Evolutionary conservation across 371 early-diverging fungal genomes (phyloP).

Genomic region (Mucor circinelloides): DNA sequence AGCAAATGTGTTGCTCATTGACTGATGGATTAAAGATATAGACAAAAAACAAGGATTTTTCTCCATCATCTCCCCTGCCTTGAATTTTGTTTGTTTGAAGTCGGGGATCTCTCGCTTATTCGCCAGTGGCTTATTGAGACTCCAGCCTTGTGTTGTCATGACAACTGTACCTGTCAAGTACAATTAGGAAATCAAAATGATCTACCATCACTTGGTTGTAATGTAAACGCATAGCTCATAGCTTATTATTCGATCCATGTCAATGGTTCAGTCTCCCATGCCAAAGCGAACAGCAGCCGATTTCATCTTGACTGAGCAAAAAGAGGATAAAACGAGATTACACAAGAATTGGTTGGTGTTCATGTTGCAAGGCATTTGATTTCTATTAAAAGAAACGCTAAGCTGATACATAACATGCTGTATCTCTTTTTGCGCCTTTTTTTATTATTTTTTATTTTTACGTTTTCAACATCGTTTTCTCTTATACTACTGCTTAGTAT

Average conservation of each 20-base stretch:
- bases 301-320: neutral
- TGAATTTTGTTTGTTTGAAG: neutral
- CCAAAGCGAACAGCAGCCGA: neutral
- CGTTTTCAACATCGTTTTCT: neutral
- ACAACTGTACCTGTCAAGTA: neutral
- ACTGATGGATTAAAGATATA: neutral
- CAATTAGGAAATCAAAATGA: neutral
- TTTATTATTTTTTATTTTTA: too few species aligned
- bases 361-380: neutral
- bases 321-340: neutral
- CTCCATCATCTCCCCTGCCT: neutral
- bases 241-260: neutral
- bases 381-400: neutral
- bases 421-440: neutral
- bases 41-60: neutral
- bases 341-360: neutral
- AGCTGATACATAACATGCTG: neutral
- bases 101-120: neutral
- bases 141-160: neutral
- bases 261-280: neutral
- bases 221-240: neutral
- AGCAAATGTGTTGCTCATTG: constrained; percentile 52
- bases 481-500: neutral
- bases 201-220: neutral
- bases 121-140: neutral